These are phyloP conservation scores for Neoconidiobolus thromboides DNA, from an alignment of 371 early-diverging fungal genomes.

Conservation along the genomic window DNA sequence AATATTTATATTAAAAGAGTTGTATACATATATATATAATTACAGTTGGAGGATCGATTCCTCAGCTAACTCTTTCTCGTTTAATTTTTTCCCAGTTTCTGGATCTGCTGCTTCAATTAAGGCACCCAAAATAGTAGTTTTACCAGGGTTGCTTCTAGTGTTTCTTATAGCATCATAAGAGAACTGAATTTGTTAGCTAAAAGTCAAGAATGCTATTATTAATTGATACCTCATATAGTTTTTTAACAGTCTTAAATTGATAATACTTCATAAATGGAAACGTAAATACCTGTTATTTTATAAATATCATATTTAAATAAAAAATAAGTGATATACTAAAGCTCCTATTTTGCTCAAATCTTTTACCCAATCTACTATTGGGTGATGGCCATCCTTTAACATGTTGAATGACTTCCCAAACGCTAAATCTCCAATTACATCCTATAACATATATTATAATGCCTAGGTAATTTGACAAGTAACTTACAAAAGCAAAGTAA, in stretches of 20 bases:
- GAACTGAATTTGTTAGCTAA: not conserved
- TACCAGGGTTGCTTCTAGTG: not conserved
- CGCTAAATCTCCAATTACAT: not conserved
- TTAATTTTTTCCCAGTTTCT: not conserved
- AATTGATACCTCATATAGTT: no score
- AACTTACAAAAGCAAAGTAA: not conserved
- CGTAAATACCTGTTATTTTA: not conserved
- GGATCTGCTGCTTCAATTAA: not conserved
- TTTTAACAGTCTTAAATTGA: no score
- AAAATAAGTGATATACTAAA: not conserved
- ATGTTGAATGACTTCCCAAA: not conserved
- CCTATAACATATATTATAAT: not conserved
- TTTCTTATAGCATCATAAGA: not conserved
- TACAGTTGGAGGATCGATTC: constrained; percentile 1
- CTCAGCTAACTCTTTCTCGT: not conserved
- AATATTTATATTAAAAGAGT: not conserved
- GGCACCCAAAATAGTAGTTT: not conserved
- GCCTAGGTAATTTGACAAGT: not conserved
- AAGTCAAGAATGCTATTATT: no score
- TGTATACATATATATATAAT: not conserved
- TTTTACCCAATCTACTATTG: not conserved
- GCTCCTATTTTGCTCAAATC: not conserved
- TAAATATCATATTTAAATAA: not conserved
- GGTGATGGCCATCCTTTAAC: not conserved
- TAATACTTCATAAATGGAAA: not conserved